phyloP scores from a whole-genome alignment of 2,329 filamentous ascomycete genomes.

The Didymella segeticola region DNA sequence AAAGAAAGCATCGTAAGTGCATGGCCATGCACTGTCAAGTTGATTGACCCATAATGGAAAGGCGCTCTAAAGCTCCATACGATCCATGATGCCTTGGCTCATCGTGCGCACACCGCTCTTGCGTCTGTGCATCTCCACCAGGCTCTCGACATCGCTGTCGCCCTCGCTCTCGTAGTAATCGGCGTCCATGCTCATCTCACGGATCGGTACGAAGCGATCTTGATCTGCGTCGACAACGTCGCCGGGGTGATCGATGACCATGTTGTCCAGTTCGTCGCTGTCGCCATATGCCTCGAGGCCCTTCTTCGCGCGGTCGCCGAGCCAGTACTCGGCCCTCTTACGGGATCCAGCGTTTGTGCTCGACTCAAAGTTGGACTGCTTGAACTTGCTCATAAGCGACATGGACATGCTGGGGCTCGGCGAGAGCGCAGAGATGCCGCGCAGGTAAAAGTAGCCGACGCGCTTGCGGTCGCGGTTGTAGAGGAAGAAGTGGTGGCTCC shows the following conservation, averaged over 20 bases:
- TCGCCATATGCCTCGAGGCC: conserved; percentile 53
- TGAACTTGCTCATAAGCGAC: conserved; percentile 47
- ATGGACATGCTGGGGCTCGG: conserved; percentile 61
- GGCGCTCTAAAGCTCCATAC: conserved; percentile 56
- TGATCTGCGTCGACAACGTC: conserved; percentile 49
- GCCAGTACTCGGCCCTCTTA: conserved; percentile 89
- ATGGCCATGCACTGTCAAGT: conserved; percentile 14
- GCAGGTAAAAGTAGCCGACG: conserved; percentile 91
- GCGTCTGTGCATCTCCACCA: conserved; percentile 36
- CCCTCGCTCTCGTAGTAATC: conserved; percentile 43
- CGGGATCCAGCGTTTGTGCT: conserved; percentile 65
- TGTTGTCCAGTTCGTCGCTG: conserved; percentile 53
- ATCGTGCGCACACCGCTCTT: conserved; percentile 58
- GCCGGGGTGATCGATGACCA: conserved; percentile 48
- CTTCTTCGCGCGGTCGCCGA: conserved; percentile 69
- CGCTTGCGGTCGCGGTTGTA: conserved; percentile 93
- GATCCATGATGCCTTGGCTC: conserved; percentile 61
- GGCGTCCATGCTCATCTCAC: conserved; percentile 41
- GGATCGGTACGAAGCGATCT: conserved; percentile 44
- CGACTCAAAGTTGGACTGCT: conserved; percentile 54
- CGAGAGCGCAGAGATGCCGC: conserved; percentile 81
- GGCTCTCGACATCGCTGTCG: conserved; percentile 44
- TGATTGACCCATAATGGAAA: not conserved
- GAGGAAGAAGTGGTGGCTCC: conserved; percentile 96
- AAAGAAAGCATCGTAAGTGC: conserved; percentile 8